These are phyloP conservation scores for Arthrobotrys megalospora DNA, from an alignment of 2,329 filamentous ascomycete species.

Conservation along the genomic window DNA sequence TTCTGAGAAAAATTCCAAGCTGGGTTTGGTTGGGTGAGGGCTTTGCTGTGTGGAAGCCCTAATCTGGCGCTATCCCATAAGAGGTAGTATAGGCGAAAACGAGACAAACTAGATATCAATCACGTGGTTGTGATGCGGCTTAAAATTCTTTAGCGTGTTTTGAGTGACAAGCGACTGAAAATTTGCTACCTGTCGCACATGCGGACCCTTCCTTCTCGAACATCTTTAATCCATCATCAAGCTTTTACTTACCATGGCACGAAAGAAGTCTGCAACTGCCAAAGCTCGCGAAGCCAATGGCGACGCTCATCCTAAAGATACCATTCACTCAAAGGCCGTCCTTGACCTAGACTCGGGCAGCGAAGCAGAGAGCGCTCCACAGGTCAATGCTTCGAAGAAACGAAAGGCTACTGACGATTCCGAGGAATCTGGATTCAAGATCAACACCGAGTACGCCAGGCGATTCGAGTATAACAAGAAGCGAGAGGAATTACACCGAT, in stretches of 20 bases:
- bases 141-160: slow-evolving; percentile 36
- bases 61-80: slow-evolving; percentile 24
- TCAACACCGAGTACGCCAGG: slow-evolving; percentile 91
- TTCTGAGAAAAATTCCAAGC: slow-evolving; percentile 45
- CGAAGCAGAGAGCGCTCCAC: slow-evolving; percentile 31
- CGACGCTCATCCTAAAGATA: slow-evolving; percentile 46
- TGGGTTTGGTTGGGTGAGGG: slow-evolving; percentile 52
- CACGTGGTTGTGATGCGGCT: slow-evolving; percentile 42
- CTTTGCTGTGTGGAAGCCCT: slow-evolving; percentile 53
- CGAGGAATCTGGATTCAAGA: slow-evolving; percentile 74
- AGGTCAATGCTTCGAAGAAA: slow-evolving; percentile 40
- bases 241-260: slow-evolving; percentile 35
- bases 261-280: slow-evolving; percentile 57
- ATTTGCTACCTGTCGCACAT: slow-evolving; percentile 41
- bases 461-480: slow-evolving; percentile 98
- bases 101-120: slow-evolving; percentile 21
- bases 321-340: slow-evolving; percentile 27
- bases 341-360: slow-evolving; percentile 54
- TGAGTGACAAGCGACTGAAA: slow-evolving; percentile 32
- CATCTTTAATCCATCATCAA: slow-evolving; percentile 12
- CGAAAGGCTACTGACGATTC: slow-evolving; percentile 59
- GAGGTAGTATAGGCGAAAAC: slow-evolving; percentile 29
- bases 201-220: background rate
- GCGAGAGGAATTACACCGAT: slow-evolving; percentile 83
- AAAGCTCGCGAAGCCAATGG: slow-evolving; percentile 53